Percentiles rank a stretch among this genome's conserved stretches.
Evolutionary conservation across 2,329 filamentous ascomycete species (phyloP).

Genomic region (Colletotrichum orchidophilum): DNA sequence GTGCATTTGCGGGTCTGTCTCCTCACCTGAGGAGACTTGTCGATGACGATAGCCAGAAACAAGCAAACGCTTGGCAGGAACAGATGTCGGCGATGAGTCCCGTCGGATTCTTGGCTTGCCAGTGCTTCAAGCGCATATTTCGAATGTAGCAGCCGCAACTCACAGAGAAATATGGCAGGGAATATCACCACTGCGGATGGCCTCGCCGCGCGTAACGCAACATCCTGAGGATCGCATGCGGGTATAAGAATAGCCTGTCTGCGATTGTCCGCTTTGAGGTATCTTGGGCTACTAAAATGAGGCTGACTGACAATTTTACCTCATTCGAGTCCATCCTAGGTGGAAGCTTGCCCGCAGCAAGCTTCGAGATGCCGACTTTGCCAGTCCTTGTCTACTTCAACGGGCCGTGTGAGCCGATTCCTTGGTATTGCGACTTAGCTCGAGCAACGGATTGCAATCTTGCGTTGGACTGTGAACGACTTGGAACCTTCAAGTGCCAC

Average conservation of each 20-base stretch:
- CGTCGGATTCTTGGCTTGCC: neutral
- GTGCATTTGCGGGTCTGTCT: constrained; percentile 1
- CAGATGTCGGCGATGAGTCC: neutral
- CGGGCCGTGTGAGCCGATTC: neutral
- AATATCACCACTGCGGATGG: neutral
- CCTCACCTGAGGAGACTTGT: constrained; percentile 3
- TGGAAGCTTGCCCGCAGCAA: neutral
- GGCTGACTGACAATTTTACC: neutral
- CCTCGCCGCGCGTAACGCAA: neutral
- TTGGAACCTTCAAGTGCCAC: neutral
- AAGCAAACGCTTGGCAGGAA: constrained; percentile 15
- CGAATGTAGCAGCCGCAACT: neutral
- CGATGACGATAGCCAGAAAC: neutral
- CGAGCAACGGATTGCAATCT: neutral
- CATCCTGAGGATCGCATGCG: neutral
- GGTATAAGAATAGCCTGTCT: neutral
- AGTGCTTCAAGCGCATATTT: neutral
- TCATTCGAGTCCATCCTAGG: neutral
- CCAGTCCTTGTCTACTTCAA: neutral
- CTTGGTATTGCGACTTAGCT: neutral
- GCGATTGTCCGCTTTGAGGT: neutral
- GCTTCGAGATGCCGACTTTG: neutral
- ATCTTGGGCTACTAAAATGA: too few relatives aligned
- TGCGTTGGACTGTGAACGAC: neutral
- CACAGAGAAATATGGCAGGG: neutral